These are phyloP conservation scores for Boletales sp. DNA, from an alignment of 768 basidiomycete species.

Conservation along the genomic window DNA sequence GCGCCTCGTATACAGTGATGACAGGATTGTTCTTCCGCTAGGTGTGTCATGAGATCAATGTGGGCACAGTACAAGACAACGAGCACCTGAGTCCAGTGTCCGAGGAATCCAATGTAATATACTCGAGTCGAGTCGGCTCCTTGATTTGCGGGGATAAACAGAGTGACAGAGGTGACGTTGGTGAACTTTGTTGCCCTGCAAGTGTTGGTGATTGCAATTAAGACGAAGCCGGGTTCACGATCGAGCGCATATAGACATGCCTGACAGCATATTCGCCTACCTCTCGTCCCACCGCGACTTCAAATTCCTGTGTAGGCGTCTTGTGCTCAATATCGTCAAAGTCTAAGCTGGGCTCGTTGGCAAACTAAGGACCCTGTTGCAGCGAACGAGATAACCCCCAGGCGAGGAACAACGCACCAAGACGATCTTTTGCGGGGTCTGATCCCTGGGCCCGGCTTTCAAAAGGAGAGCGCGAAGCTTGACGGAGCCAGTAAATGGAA, in stretches of 20 bases:
- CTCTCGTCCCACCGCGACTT: constrained; percentile 65
- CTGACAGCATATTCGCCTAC: constrained; percentile 84
- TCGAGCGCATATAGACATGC: constrained; percentile 37
- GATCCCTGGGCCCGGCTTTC: constrained; percentile 77
- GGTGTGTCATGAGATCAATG: constrained; percentile 1
- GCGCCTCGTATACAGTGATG: constrained; percentile 83
- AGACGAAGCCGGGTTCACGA: not conserved
- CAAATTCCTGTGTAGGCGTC: constrained; percentile 68
- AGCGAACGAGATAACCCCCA: not conserved
- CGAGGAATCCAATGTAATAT: constrained; percentile 85
- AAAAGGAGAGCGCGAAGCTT: constrained; percentile 79
- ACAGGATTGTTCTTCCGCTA: constrained; percentile 77
- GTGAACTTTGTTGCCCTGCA: constrained; percentile 81
- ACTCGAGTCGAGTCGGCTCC: constrained; percentile 74
- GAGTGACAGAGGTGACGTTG: constrained; percentile 73
- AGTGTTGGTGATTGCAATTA: not conserved
- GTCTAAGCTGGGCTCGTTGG: constrained; percentile 75
- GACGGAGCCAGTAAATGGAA: constrained; percentile 87
- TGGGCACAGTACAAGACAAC: not conserved
- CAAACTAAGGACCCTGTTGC: constrained; percentile 40
- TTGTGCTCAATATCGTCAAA: constrained; percentile 69
- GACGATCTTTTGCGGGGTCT: constrained; percentile 69
- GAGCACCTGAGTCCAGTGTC: constrained; percentile 74
- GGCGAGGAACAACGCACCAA: constrained; percentile 48
- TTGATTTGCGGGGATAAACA: constrained; percentile 78